Conservation (phyloP, 768 basidiomycete genomes). For the Naganishia vaughanmartiniae region DNA sequence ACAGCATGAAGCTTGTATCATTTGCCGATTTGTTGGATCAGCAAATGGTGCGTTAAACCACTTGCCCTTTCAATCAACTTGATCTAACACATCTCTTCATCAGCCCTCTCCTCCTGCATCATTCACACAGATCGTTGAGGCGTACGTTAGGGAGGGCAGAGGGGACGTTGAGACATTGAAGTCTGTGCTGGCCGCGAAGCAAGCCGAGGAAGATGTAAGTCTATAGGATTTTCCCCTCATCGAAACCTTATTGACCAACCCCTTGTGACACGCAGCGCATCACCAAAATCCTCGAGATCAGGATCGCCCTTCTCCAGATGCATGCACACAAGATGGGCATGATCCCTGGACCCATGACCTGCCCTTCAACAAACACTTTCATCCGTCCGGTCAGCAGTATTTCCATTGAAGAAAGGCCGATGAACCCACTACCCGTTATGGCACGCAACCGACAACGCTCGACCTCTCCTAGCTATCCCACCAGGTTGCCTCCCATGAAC, state of each 20-base stretch:
- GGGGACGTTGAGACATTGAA: conserved; percentile 89
- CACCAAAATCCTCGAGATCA: conserved; percentile 47
- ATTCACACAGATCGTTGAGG: conserved; percentile 78
- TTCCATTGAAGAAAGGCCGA: neutral
- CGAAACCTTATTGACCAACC: neutral
- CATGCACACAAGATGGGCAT: conserved; percentile 27
- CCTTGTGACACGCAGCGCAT: conserved; percentile 37
- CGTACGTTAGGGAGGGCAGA: conserved; percentile 79
- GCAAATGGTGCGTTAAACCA: conserved; percentile 21
- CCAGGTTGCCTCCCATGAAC: conserved; percentile 4
- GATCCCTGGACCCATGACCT: neutral
- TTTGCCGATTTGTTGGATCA: conserved; percentile 28
- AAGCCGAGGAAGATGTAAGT: conserved; percentile 84
- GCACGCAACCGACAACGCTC: conserved; percentile 18
- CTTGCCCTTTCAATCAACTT: neutral
- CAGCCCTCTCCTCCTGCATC: conserved; percentile 67
- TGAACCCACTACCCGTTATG: neutral
- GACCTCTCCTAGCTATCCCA: neutral
- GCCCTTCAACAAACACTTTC: neutral
- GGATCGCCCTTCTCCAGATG: conserved; percentile 48
- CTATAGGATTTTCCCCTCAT: neutral
- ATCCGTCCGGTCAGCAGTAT: neutral
- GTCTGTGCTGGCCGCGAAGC: conserved; percentile 85
- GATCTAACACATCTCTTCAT: neutral
- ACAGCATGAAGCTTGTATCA: conserved; percentile 14